These are phyloP conservation scores for Cladobotryum mycophilum DNA, from an alignment of 2,329 filamentous ascomycete species.

Conservation along the genomic window DNA sequence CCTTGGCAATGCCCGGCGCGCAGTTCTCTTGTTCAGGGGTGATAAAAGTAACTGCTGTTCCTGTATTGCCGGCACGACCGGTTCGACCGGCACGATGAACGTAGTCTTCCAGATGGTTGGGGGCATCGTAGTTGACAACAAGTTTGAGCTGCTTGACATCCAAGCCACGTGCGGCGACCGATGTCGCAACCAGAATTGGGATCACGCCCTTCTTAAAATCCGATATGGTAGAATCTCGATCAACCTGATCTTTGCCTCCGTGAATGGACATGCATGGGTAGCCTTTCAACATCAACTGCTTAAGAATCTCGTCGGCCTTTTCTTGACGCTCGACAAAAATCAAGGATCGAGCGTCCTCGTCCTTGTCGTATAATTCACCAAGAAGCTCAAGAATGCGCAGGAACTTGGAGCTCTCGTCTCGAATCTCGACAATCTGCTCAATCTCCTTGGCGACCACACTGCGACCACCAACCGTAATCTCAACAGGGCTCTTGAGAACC, in stretches of 20 bases:
- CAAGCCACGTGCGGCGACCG: constrained; percentile 86
- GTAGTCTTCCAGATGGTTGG: constrained; percentile 93
- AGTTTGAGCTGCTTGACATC: constrained; percentile 95
- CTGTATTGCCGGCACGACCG: constrained; percentile 87
- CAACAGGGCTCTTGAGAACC: constrained; percentile 74
- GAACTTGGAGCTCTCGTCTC: constrained; percentile 78
- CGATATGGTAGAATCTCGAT: constrained; percentile 83
- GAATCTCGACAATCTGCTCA: constrained; percentile 84
- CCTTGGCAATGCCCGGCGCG: constrained; percentile 81
- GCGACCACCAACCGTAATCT: constrained; percentile 86
- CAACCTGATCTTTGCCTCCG: constrained; percentile 87
- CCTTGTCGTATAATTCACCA: constrained; percentile 76
- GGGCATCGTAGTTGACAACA: constrained; percentile 91
- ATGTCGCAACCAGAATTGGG: constrained; percentile 88
- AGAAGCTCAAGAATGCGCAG: constrained; percentile 76
- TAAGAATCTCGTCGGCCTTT: constrained; percentile 73
- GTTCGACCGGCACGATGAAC: constrained; percentile 92
- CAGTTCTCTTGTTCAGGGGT: constrained; percentile 89
- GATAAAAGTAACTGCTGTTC: constrained; percentile 90
- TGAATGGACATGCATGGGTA: constrained; percentile 93
- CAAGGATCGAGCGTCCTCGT: constrained; percentile 83
- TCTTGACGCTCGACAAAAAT: constrained; percentile 93
- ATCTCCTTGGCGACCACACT: constrained; percentile 88
- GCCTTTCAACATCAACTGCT: constrained; percentile 73
- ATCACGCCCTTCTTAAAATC: constrained; percentile 91